Evolutionary conservation across 1,284 basidiomycete species (phyloP).

Genomic region (Ceratorhiza oryzae-sativae): DNA sequence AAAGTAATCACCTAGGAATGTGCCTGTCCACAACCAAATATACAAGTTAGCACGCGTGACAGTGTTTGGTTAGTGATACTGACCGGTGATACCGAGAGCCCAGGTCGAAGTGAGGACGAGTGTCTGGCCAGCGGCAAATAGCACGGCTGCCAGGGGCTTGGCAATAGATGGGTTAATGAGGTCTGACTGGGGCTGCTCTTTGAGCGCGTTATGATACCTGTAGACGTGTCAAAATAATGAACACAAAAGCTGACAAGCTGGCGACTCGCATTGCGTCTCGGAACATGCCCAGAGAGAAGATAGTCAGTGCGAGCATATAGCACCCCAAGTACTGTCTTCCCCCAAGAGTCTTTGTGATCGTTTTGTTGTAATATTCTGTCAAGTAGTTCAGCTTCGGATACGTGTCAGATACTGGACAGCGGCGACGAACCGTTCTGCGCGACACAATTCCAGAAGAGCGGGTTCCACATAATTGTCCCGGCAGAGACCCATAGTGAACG

Average conservation of each 20-base stretch:
- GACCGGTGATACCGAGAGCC: conserved; percentile 89
- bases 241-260: conserved; percentile 15
- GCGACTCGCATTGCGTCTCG: conserved; percentile 81
- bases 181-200: conserved; percentile 66
- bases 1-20: conserved; percentile 97
- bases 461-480: conserved; percentile 82
- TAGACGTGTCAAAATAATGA: conserved; percentile 2
- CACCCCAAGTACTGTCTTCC: conserved; percentile 79
- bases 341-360: conserved; percentile 81
- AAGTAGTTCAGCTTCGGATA: conserved; percentile 49
- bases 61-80: conserved; percentile 41
- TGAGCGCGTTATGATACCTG: conserved; percentile 76
- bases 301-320: conserved; percentile 90
- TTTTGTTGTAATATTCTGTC: conserved; percentile 82
- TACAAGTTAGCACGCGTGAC: neutral
- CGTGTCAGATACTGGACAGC: conserved; percentile 40
- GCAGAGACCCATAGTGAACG: conserved; percentile 70
- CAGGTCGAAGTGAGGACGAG: conserved; percentile 91
- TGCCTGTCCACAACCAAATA: conserved; percentile 51
- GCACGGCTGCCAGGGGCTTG: conserved; percentile 62
- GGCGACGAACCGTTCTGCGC: conserved; percentile 84
- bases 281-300: conserved; percentile 85
- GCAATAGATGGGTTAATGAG: conserved; percentile 53
- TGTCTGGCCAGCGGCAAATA: conserved; percentile 77
- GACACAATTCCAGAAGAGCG: conserved; percentile 94